Evolutionary conservation across 345 rosid genomes (phyloP), one percentile per base, ranked within the genome.

Genomic region (Alliaria petiolata): DNA sequence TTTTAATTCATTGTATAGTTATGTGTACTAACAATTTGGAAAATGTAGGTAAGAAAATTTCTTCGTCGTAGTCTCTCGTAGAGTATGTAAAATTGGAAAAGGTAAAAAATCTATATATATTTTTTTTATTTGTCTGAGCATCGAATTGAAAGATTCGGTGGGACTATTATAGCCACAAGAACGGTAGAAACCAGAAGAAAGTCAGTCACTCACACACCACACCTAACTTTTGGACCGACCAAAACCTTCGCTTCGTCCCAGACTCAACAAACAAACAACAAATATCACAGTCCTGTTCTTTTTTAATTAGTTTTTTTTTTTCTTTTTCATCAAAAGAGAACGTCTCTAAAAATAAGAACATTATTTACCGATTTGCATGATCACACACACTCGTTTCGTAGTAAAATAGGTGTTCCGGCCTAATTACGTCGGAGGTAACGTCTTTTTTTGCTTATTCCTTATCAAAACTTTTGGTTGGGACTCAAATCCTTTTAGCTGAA

Each of bases 171-270:
- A 33, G 38, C 16, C 38, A 36, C 55, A 47, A 10, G 52, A 50
- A 17, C 12, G 50, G 68, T 70, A 40, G 19, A 10, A 38, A 25
- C 28, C 15, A 57, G 16, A n/a, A 43, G n/a, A n/a, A n/a, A n/a
- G n/a, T n/a, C n/a, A 62, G 38, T 53, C 69, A 44, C n/a, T n/a
- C n/a, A n/a, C n/a, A n/a, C n/a, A n/a, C n/a, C 34, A 56, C 42
- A 45, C 65, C 58, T 17, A 54, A 55, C 65, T 55, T 64, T 46
- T 36, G 77, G 65, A 65, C 77, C 65, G 77, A 72, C 65, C 77
- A 64, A 45, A 72, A 65, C 57, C 12, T 65, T 72, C 71, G 4
- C 71, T 72, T 72, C 65, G 17, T 38, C 71, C 60, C 15, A 72
- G 58, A 19, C 59, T 45, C 12, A 47, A 36, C 43, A 8, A 44